phyloP scores from a whole-genome alignment of 192 early-diverging fungal species.

The Borealophlyctis nickersoniae region DNA sequence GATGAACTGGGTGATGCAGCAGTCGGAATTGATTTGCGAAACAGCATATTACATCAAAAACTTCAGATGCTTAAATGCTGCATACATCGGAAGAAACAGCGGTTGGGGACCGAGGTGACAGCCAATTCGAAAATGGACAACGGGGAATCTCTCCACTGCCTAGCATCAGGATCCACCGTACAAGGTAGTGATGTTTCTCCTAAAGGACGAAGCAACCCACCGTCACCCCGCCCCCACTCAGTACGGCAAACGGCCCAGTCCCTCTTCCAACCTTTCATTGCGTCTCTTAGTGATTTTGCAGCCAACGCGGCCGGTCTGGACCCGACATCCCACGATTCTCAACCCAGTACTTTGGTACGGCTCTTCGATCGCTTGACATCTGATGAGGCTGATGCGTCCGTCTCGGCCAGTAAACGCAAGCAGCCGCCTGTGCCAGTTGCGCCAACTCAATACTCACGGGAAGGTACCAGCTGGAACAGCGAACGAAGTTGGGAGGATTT shows the following conservation, averaged over 20 bases:
- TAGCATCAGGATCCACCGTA: too few species aligned
- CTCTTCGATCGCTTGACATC: constrained; percentile 17
- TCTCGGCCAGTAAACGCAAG: constrained; percentile 1
- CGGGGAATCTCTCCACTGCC: too few species aligned
- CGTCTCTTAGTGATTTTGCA: neutral
- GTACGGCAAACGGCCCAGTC: constrained; percentile 2
- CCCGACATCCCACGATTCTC: neutral
- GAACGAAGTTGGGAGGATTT: constrained; percentile 33
- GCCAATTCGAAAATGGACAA: neutral
- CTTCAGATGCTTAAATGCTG: constrained; percentile 41
- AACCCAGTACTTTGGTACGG: constrained; percentile 10
- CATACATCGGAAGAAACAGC: constrained; percentile 10
- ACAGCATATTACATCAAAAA: constrained; percentile 36
- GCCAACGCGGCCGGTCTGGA: neutral
- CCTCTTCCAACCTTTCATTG: neutral
- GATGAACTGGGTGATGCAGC: neutral
- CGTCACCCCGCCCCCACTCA: neutral
- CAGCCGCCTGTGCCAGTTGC: constrained; percentile 4
- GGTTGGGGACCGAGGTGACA: constrained; percentile 7
- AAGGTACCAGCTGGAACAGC: constrained; percentile 30
- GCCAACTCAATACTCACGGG: constrained; percentile 6
- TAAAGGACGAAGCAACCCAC: neutral
- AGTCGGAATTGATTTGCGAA: constrained; percentile 29
- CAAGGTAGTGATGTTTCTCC: neutral
- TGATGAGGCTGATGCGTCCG: constrained; percentile 4